Evolutionary conservation across 164 flowering plant genomes (phyloP).

Genomic region (Kingdonia uniflora): DNA sequence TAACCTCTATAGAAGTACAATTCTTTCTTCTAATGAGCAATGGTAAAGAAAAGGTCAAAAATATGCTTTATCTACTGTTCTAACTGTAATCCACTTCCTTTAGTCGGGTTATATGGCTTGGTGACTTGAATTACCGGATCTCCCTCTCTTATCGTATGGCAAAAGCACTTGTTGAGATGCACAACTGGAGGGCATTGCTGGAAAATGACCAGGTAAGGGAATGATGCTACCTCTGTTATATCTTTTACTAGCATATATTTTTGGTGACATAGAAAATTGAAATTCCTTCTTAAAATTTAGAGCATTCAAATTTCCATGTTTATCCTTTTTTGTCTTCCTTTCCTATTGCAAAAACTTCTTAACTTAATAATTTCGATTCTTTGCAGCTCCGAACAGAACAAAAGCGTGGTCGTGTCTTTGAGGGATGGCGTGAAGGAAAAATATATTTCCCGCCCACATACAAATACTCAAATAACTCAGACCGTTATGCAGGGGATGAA

Average conservation of each 20-base stretch:
- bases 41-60: too few relatives aligned
- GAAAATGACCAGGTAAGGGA: slow-evolving; percentile 76
- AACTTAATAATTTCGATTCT: slow-evolving; percentile 12
- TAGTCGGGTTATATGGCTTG: slow-evolving; percentile 28
- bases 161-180: slow-evolving; percentile 89
- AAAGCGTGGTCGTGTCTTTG: slow-evolving; percentile 62
- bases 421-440: slow-evolving; percentile 79
- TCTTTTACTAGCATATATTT: not conserved
- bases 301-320: too few relatives aligned
- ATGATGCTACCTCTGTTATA: not conserved
- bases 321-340: not conserved
- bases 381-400: slow-evolving; percentile 71
- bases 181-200: slow-evolving; percentile 75
- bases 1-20: not conserved
- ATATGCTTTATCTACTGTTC: not conserved
- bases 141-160: slow-evolving; percentile 72
- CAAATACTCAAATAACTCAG: slow-evolving; percentile 88
- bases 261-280: not conserved
- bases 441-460: slow-evolving; percentile 93
- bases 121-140: slow-evolving; percentile 40
- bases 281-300: too few relatives aligned
- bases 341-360: not conserved
- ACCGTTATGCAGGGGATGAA: slow-evolving; percentile 85
- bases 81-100: not conserved
- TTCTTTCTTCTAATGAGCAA: not conserved